These are phyloP conservation scores for Cryptosporidium ubiquitum DNA, from an alignment of 169 alveolate genomes.

Conservation along the genomic window DNA sequence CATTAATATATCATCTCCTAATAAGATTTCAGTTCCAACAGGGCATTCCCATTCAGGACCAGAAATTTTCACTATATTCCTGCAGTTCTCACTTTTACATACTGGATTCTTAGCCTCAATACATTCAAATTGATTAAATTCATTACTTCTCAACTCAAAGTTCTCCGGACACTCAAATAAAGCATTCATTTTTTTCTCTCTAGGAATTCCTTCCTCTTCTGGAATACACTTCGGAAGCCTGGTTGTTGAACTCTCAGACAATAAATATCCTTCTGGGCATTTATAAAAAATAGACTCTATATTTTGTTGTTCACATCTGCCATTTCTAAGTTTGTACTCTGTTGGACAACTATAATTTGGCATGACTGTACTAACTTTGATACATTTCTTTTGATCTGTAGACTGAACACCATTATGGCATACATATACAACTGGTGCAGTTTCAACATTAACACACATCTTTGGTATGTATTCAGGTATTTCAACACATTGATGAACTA, in stretches of 20 bases:
- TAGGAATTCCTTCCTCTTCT: not conserved
- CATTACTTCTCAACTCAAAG: conserved; percentile 5
- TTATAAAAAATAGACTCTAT: conserved; percentile 24
- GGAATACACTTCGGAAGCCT: conserved; percentile 50
- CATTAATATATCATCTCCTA: not conserved
- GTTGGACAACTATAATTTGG: conserved; percentile 52
- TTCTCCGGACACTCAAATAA: conserved; percentile 25
- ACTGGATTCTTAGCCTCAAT: conserved; percentile 16
- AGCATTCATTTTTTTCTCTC: conserved; percentile 14
- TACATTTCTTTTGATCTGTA: conserved; percentile 17
- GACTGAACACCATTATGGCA: conserved; percentile 46
- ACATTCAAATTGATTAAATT: conserved; percentile 26
- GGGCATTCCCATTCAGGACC: conserved; percentile 59
- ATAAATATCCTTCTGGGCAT: conserved; percentile 20
- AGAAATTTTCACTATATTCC: not conserved
- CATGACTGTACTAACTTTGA: not conserved
- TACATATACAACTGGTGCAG: conserved; percentile 39
- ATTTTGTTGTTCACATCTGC: conserved; percentile 31
- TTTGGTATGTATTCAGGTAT: conserved; percentile 30
- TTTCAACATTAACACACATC: conserved; percentile 42
- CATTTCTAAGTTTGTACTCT: conserved; percentile 30
- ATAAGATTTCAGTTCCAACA: not conserved
- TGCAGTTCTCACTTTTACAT: conserved; percentile 18
- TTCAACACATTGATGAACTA: conserved; percentile 65
- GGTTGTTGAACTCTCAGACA: conserved; percentile 5